Conservation (phyloP, 257 asterid species). For the Ilex aquifolium region DNA sequence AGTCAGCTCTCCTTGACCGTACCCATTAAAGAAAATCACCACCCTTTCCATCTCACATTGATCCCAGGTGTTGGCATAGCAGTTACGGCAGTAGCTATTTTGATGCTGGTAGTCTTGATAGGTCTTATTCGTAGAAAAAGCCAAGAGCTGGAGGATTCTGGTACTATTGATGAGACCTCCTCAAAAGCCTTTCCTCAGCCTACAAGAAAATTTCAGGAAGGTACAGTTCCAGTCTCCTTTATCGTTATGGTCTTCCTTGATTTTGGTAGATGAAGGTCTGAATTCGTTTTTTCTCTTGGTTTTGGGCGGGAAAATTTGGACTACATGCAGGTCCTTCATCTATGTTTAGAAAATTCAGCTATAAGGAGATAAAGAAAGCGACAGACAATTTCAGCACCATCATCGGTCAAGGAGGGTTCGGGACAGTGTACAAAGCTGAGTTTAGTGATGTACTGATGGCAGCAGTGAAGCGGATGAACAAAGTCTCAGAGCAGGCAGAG, state of each 20-base stretch:
- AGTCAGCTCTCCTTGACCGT: constrained; percentile 43
- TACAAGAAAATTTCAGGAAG: constrained; percentile 65
- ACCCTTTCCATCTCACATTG: constrained; percentile 51
- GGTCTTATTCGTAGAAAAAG: constrained; percentile 59
- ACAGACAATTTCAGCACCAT: constrained; percentile 65
- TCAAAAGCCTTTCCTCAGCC: constrained; percentile 43
- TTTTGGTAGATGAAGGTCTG: constrained; percentile 9
- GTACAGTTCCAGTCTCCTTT: constrained; percentile 23
- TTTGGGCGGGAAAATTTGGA: constrained; percentile 13
- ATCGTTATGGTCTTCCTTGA: not conserved
- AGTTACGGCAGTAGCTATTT: constrained; percentile 44
- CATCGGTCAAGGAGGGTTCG: constrained; percentile 95
- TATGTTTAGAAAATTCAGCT: constrained; percentile 82
- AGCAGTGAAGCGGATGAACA: constrained; percentile 91
- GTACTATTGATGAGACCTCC: constrained; percentile 26
- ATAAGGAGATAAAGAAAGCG: constrained; percentile 80
- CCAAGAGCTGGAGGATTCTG: constrained; percentile 56
- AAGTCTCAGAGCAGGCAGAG: constrained; percentile 82
- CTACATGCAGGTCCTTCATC: constrained; percentile 57
- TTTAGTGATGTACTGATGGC: constrained; percentile 57
- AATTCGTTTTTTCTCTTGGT: constrained; percentile 10
- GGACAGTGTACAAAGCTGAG: constrained; percentile 79
- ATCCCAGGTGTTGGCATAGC: constrained; percentile 65
- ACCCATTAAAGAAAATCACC: constrained; percentile 36
- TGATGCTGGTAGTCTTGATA: constrained; percentile 47